Percentiles rank a stretch among this genome's conserved stretches.
Conservation (phyloP, 2,329 filamentous ascomycete genomes). For the Claviceps sp. region DNA sequence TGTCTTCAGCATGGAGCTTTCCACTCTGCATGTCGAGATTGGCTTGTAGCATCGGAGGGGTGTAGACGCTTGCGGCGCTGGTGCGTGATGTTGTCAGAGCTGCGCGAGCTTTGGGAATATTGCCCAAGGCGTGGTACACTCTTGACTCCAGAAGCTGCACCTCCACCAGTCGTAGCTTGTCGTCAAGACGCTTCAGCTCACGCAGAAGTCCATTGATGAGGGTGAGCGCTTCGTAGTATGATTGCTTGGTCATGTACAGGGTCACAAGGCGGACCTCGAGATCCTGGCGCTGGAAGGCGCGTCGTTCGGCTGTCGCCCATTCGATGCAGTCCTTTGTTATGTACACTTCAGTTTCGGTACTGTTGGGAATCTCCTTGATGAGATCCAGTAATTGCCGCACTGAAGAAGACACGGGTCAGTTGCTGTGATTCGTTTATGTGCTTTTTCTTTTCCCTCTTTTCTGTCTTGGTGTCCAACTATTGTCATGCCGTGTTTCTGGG, state of each 20-base stretch:
- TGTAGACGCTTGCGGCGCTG: slow-evolving; percentile 93
- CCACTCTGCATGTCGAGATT: slow-evolving; percentile 98
- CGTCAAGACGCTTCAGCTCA: slow-evolving; percentile 94
- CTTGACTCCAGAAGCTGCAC: slow-evolving; percentile 94
- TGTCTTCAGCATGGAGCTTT: slow-evolving; percentile 96
- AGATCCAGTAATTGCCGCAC: slow-evolving; percentile 95
- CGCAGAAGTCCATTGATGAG: slow-evolving; percentile 93
- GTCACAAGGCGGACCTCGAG: slow-evolving; percentile 90
- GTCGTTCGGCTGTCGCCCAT: slow-evolving; percentile 90
- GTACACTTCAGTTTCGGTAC: slow-evolving; percentile 82
- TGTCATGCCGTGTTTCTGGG: too few species aligned
- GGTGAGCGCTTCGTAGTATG: slow-evolving; percentile 91
- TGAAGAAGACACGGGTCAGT: slow-evolving; percentile 22
- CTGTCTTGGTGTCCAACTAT: neutral
- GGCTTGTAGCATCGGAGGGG: slow-evolving; percentile 85
- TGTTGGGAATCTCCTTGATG: slow-evolving; percentile 86
- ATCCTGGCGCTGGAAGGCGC: slow-evolving; percentile 93
- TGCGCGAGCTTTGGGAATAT: slow-evolving; percentile 89
- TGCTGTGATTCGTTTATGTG: neutral
- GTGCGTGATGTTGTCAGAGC: slow-evolving; percentile 90
- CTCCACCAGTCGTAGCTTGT: slow-evolving; percentile 95
- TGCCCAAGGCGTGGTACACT: slow-evolving; percentile 94
- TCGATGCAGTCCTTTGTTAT: slow-evolving; percentile 99
- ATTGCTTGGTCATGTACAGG: slow-evolving; percentile 93
- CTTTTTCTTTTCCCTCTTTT: neutral